Base-by-base conservation (phyloP, 306 rosid species). In the Hippophae rhamnoides region DNA sequence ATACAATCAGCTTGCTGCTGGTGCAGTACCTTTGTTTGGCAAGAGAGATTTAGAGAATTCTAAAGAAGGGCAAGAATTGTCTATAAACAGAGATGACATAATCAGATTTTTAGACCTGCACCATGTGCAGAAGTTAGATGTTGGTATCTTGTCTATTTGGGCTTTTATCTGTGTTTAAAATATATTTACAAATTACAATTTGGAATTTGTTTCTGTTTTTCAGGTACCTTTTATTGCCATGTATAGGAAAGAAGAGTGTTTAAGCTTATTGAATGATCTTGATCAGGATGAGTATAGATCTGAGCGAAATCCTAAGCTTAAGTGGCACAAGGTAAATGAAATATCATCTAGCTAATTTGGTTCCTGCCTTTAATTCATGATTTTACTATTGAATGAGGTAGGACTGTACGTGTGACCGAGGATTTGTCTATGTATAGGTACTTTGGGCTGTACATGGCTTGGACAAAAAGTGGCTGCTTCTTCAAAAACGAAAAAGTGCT, bases 401-500 rank as follows among this genome's bases (percentile, higher is more conserved):
- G 38, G 38, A 31, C 3, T 31, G 5, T 4, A 31, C 5, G 4
- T 31, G 38, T 76, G 63, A 52, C 56, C 67, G 56, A 26, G 58
- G 48, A 52, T 42, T 60, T 79, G 45, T 75, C 64, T 69, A 47
- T 23, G 5, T 67, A 14, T 62, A 92, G 99, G 79, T 80, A 48
- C 99, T 92, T 9, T 92, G 99, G 99, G 95, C 88, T 51, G 80
- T 92, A 65, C 95, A 83, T 66, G 93, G 88, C 74, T 77, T 92
- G 82, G 93, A 88, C 85, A 72, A 80, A 64, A 92, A 92, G 76
- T 92, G 99, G 99, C 69, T 88, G 78, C 86, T 86, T 54, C 95
- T 92, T 63, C 99, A 82, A 75, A 92, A 92, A 78, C 76, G 99
- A 47, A 92, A 92, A 72, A 86, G 69, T 75, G 99, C 99, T 60